Conservation (phyloP, 2,329 filamentous ascomycete species). For the Neonectria sp. region DNA sequence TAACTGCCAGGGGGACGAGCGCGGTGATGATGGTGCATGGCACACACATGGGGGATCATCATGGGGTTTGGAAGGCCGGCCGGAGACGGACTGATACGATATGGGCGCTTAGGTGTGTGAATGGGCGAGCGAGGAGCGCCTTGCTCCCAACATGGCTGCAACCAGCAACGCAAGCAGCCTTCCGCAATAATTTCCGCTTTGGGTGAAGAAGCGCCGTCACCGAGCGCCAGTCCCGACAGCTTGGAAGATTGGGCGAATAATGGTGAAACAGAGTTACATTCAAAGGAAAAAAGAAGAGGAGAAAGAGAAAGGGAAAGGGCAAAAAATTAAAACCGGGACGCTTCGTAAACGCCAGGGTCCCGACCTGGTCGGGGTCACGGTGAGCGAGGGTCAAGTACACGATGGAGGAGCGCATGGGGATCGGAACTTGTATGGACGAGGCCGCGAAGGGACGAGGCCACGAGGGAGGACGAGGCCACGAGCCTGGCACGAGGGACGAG, state of each 20-base stretch:
- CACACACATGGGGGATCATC: slow-evolving; percentile 12
- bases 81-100: slow-evolving; percentile 32
- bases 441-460: background rate
- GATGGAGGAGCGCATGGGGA: background rate
- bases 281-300: slow-evolving; percentile 33
- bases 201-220: slow-evolving; percentile 29
- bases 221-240: slow-evolving; percentile 35
- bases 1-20: slow-evolving; percentile 20
- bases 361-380: slow-evolving; percentile 19
- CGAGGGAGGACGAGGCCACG: background rate
- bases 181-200: slow-evolving; percentile 38
- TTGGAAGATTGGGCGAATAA: slow-evolving; percentile 43
- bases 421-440: background rate
- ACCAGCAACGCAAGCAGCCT: slow-evolving; percentile 19
- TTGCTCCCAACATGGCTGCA: slow-evolving; percentile 26
- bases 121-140: slow-evolving; percentile 26
- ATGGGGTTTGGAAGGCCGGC: background rate
- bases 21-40: slow-evolving; percentile 19
- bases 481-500: background rate
- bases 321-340: slow-evolving; percentile 19
- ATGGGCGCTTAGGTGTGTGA: slow-evolving; percentile 49
- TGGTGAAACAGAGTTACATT: slow-evolving; percentile 33
- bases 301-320: too few species aligned
- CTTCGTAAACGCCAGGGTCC: slow-evolving; percentile 16
- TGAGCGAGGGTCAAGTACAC: slow-evolving; percentile 1